Conservation (phyloP, 768 basidiomycete genomes). For the Naganishia friedmannii region DNA sequence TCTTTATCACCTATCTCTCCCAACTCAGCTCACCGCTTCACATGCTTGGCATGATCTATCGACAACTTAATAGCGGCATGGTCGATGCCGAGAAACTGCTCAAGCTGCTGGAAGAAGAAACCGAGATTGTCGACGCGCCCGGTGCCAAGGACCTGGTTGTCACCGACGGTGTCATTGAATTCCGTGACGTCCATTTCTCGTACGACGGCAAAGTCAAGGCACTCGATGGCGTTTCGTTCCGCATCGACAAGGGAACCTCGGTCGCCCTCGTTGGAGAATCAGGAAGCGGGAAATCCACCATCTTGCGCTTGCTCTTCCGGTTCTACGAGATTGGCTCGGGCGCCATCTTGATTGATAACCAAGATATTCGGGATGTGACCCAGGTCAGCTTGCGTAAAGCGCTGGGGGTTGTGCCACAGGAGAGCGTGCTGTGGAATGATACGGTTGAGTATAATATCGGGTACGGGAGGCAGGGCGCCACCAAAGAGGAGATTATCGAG, state of each 20-base stretch:
- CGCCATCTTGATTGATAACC: conserved; percentile 77
- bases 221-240: conserved; percentile 77
- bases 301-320: conserved; percentile 80
- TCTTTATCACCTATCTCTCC: conserved; percentile 76
- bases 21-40: conserved; percentile 74
- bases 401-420: conserved; percentile 89
- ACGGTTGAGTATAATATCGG: conserved; percentile 54
- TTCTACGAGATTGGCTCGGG: conserved; percentile 86
- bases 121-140: conserved; percentile 77
- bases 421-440: conserved; percentile 54
- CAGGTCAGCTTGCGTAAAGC: conserved; percentile 72
- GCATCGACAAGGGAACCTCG: conserved; percentile 76
- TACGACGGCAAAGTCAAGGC: conserved; percentile 61
- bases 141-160: conserved; percentile 71
- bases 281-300: conserved; percentile 60
- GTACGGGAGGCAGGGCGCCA: conserved; percentile 73
- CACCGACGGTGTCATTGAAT: conserved; percentile 75
- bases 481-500: conserved; percentile 69
- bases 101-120: conserved; percentile 67
- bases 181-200: conserved; percentile 83
- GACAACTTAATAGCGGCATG: conserved; percentile 55
- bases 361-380: conserved; percentile 83
- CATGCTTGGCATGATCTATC: conserved; percentile 64
- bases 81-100: conserved; percentile 82
- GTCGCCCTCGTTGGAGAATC: conserved; percentile 70